phyloP scores from a whole-genome alignment of 371 early-diverging fungal genomes.

The Mucor velutinosus region DNA sequence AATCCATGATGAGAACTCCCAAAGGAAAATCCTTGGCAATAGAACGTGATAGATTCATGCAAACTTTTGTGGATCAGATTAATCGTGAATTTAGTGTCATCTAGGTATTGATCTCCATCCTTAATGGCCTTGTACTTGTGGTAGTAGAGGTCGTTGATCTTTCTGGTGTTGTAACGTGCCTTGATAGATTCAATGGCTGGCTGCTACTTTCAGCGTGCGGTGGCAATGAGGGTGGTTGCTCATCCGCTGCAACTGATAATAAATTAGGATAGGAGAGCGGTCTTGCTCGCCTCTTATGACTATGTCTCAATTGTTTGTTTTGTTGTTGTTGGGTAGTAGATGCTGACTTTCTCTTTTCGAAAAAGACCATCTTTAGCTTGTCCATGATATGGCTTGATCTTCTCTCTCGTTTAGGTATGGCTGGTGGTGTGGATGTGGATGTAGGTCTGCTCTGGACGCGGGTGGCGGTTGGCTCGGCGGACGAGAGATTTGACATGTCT shows the following conservation, averaged over 20 bases:
- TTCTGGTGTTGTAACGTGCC: slow-evolving; percentile 15
- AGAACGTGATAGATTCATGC: slow-evolving; percentile 58
- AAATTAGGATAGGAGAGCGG: slow-evolving; percentile 45
- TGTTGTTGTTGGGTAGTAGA: slow-evolving; percentile 14
- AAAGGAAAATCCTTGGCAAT: slow-evolving; percentile 56
- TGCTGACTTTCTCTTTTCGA: slow-evolving; percentile 11
- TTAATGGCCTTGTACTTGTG: neutral
- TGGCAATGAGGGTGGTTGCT: neutral
- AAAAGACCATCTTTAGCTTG: slow-evolving; percentile 45
- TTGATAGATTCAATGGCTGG: slow-evolving; percentile 11
- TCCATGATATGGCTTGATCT: slow-evolving; percentile 30
- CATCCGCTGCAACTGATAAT: neutral
- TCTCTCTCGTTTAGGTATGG: neutral
- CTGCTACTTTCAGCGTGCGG: neutral
- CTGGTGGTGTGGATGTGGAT: neutral
- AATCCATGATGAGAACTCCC: slow-evolving; percentile 62
- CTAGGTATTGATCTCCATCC: slow-evolving; percentile 1
- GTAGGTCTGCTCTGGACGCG: neutral
- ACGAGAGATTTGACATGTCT: neutral
- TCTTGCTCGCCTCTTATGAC: slow-evolving; percentile 14
- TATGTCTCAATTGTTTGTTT: slow-evolving; percentile 21
- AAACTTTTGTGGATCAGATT: slow-evolving; percentile 51
- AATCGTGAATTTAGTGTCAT: slow-evolving; percentile 35
- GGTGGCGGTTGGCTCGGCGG: slow-evolving; percentile 2
- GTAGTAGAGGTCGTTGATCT: neutral